phyloP scores from a whole-genome alignment of 1,284 basidiomycete species.

The Fistulina hepatica region DNA sequence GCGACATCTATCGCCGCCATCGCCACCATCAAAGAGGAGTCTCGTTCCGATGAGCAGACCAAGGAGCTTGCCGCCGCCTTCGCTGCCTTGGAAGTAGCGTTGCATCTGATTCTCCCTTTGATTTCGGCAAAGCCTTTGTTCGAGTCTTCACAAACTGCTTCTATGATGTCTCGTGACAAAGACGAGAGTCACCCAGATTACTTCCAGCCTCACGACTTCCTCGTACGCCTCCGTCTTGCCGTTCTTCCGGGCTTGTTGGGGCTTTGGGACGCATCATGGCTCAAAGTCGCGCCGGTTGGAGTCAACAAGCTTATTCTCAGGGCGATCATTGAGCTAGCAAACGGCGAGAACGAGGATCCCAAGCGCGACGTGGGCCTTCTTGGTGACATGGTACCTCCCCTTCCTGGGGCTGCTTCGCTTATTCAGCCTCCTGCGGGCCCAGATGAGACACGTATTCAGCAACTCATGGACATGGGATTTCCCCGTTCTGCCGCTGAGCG shows the following conservation, averaged over 20 bases:
- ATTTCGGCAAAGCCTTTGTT: conserved; percentile 73
- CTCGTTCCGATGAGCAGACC: conserved; percentile 45
- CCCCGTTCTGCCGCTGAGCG: conserved; percentile 74
- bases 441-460: conserved; percentile 68
- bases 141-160: conserved; percentile 75
- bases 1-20: conserved; percentile 46
- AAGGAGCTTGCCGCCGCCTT: conserved; percentile 67
- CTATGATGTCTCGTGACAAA: conserved; percentile 68
- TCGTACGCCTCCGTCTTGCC: conserved; percentile 70
- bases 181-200: conserved; percentile 63
- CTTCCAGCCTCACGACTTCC: conserved; percentile 80
- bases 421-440: conserved; percentile 42
- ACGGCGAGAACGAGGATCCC: conserved; percentile 70
- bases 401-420: conserved; percentile 20
- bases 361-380: conserved; percentile 34
- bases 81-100: conserved; percentile 71
- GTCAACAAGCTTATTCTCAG: conserved; percentile 70
- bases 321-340: conserved; percentile 72
- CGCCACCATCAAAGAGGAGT: conserved; percentile 35
- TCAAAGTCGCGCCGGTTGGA: conserved; percentile 60
- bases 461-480: conserved; percentile 96
- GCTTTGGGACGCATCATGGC: conserved; percentile 83
- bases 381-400: conserved; percentile 12
- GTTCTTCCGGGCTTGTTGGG: conserved; percentile 58
- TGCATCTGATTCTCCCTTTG: conserved; percentile 71